Conservation (phyloP, 306 rosid species). For the barrel medic (Medicago truncatula) region MtrunA17r5.0-ANR NC_053043.1:7455001-7455500, state of each 20-base stretch:
- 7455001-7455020: no score
- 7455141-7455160: conserved; percentile 27
- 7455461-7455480: no score
- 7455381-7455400: no score
- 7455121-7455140: conserved; percentile 38
- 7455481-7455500: no score
- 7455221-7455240: neutral
- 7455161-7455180: conserved; percentile 31
- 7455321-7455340: neutral
- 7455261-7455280: conserved; percentile 19
- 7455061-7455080: no score
- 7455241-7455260: neutral
- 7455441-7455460: no score
- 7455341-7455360: neutral
- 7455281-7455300: conserved; percentile 1
- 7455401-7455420: neutral
- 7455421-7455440: no score
- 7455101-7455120: conserved; percentile 18
- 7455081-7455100: no score
- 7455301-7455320: neutral
- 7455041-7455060: no score
- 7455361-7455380: neutral
- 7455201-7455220: neutral
- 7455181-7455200: neutral
- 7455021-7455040: no score